phyloP scores from a whole-genome alignment of 2,329 filamentous ascomycete species.

The Pseudocercospora cruenta region DNA sequence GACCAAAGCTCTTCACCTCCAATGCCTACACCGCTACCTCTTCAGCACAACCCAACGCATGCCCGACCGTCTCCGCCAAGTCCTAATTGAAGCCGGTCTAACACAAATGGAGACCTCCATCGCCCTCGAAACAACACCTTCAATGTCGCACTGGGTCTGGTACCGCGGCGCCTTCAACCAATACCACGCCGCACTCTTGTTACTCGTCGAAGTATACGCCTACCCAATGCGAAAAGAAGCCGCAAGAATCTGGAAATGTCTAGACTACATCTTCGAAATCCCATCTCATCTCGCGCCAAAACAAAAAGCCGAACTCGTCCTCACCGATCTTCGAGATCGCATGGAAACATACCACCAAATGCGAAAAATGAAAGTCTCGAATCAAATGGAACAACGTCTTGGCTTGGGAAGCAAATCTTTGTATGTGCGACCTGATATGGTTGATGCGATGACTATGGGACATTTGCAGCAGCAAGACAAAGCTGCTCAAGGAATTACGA shows the following conservation, averaged over 20 bases:
- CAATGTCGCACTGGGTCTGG: slow-evolving; percentile 67
- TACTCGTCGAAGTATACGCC: slow-evolving; percentile 69
- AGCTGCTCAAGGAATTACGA: slow-evolving; percentile 8
- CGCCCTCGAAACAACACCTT: slow-evolving; percentile 56
- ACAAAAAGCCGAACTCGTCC: slow-evolving; percentile 63
- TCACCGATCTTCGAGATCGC: slow-evolving; percentile 65
- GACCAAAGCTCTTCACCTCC: slow-evolving; percentile 65
- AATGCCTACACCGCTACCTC: slow-evolving; percentile 71
- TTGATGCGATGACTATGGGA: slow-evolving; percentile 11
- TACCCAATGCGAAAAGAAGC: slow-evolving; percentile 61
- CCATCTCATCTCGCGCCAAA: slow-evolving; percentile 56
- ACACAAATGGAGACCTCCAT: slow-evolving; percentile 59
- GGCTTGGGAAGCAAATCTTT: slow-evolving; percentile 14
- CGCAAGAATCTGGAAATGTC: slow-evolving; percentile 69
- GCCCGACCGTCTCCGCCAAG: slow-evolving; percentile 65
- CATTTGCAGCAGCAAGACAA: slow-evolving; percentile 24
- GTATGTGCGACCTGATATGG: background rate
- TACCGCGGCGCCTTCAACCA: slow-evolving; percentile 72
- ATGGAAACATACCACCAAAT: slow-evolving; percentile 63
- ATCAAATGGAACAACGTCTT: slow-evolving; percentile 37
- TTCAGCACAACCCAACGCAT: slow-evolving; percentile 52
- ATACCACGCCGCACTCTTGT: slow-evolving; percentile 70
- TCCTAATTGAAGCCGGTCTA: slow-evolving; percentile 66
- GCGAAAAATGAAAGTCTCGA: slow-evolving; percentile 52
- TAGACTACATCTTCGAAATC: slow-evolving; percentile 73